Conservation (phyloP, 2,329 filamentous ascomycete genomes). For the Pyrenophora seminiperda region DNA sequence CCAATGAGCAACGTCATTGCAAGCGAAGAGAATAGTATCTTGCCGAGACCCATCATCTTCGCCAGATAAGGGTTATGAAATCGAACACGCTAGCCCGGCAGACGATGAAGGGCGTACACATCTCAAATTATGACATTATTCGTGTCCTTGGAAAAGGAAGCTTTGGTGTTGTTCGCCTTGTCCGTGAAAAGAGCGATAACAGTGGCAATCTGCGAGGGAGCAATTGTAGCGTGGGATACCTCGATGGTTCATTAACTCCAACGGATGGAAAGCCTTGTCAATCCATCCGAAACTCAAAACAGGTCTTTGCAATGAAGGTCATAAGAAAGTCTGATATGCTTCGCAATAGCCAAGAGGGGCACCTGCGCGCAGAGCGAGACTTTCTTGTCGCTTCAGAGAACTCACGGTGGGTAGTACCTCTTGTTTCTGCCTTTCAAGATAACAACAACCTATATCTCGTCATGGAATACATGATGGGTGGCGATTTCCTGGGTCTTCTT, state of each 20-base stretch:
- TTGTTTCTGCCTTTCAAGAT: constrained; percentile 90
- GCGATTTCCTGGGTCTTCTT: constrained; percentile 86
- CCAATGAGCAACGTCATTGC: constrained; percentile 60
- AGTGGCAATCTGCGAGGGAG: constrained; percentile 17
- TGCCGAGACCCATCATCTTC: constrained; percentile 75
- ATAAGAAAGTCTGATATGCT: constrained; percentile 95
- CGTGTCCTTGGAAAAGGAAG: constrained; percentile 90
- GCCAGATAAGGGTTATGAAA: constrained; percentile 73
- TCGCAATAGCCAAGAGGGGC: constrained; percentile 86
- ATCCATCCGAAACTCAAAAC: constrained; percentile 32
- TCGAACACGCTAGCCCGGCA: constrained; percentile 60
- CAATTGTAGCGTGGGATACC: constrained; percentile 16
- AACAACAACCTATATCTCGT: constrained; percentile 82
- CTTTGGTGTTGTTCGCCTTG: constrained; percentile 88
- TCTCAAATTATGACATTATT: constrained; percentile 76
- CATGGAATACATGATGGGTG: constrained; percentile 98
- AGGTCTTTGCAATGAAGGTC: constrained; percentile 94
- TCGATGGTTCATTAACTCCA: constrained; percentile 15
- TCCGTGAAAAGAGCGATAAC: constrained; percentile 64
- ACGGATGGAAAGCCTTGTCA: neutral
- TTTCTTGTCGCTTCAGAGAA: constrained; percentile 87
- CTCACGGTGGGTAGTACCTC: constrained; percentile 87
- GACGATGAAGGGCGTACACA: constrained; percentile 56
- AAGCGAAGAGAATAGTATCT: constrained; percentile 64
- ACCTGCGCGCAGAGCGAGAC: constrained; percentile 87